A percentile compares a stretch with the other conserved stretches of the same genome.
Conservation (phyloP, 768 basidiomycete genomes). For the Termitomyces eurrhizus region DNA sequence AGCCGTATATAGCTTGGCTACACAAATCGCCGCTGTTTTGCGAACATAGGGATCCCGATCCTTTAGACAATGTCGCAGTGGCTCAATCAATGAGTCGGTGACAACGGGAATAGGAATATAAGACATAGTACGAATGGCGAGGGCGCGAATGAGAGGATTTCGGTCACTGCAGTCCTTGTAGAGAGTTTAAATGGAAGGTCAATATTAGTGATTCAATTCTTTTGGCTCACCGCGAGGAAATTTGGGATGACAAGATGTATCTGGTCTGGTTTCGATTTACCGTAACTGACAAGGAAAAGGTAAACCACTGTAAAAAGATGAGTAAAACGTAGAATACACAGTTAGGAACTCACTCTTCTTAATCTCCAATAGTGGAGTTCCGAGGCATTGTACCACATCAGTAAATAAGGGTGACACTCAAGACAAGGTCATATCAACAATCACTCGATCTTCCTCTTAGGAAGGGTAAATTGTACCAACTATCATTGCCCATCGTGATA, state of each 20-base stretch:
- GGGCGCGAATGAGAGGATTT: constrained; percentile 93
- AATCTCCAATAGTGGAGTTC: constrained; percentile 94
- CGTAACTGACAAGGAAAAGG: constrained; percentile 96
- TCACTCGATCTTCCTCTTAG: constrained; percentile 17
- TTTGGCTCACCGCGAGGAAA: constrained; percentile 69
- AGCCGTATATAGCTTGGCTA: constrained; percentile 90
- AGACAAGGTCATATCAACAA: constrained; percentile 15
- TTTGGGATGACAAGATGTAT: constrained; percentile 88
- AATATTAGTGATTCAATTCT: not conserved
- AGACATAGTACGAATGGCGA: constrained; percentile 99
- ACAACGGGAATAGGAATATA: constrained; percentile 94
- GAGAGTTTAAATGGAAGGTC: constrained; percentile 8
- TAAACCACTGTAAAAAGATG: constrained; percentile 75
- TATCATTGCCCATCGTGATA: constrained; percentile 99
- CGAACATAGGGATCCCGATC: constrained; percentile 97
- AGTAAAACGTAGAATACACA: not conserved
- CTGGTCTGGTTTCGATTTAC: constrained; percentile 88
- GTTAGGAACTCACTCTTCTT: constrained; percentile 83
- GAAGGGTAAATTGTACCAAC: constrained; percentile 51
- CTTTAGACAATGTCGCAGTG: constrained; percentile 86
- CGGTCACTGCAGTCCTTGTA: constrained; percentile 92
- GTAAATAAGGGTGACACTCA: constrained; percentile 91
- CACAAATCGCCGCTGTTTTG: constrained; percentile 97
- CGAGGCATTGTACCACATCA: constrained; percentile 93
- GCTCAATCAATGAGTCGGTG: constrained; percentile 81